Base-by-base conservation (phyloP, 306 rosid species). In the Vigna trinervia region DNA sequence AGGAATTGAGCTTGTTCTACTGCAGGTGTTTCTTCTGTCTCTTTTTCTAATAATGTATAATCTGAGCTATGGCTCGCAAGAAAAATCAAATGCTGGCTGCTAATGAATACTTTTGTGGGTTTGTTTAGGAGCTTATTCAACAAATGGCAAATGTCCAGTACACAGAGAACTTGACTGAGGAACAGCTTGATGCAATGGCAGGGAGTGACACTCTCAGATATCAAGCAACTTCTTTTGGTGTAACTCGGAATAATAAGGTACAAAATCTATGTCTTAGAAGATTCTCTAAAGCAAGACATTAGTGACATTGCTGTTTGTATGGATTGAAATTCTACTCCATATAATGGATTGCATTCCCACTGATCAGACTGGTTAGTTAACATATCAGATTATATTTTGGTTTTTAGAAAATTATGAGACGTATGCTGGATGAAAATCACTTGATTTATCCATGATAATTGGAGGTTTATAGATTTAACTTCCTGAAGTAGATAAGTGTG, bases 131-230 rank as follows among this genome's bases (percentile, higher is more conserved):
- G 84, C 99, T 95, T 61, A 84, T 95, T 87, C 99, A 95, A 75
- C 99, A 95, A 92, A 95, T 95, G 99, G 99, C 97, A 86, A 95
- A 95, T 81, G 96, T 95, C 83, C 99, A 95, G 78, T 93, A 88
- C 86, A 95, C 99, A 0, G 97, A 95, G 85, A 91, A 95, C 80
- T 86, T 95, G 76, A 95, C 99, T 52, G 99, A 90, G 85, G 99
- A 92, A 39, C 99, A 95, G 87, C 85, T 95, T 83, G 99, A 95
- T 85, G 87, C 97, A 43, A 95, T 92, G 97, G 99, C 99, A 9
- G 99, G 99, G 80, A 86, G 99, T 81, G 99, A 92, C 86, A 90
- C 99, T 48, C 97, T 95, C 34, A 93, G 96, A 59, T 93, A 89
- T 78, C 97, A 92, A 81, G 93, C 99, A 60, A 95, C 99, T 54